Evolutionary conservation across 495 filamentous ascomycete species (phyloP), one percentile per base, ranked within the genome.

Genomic region (Oidiodendron maius): DNA sequence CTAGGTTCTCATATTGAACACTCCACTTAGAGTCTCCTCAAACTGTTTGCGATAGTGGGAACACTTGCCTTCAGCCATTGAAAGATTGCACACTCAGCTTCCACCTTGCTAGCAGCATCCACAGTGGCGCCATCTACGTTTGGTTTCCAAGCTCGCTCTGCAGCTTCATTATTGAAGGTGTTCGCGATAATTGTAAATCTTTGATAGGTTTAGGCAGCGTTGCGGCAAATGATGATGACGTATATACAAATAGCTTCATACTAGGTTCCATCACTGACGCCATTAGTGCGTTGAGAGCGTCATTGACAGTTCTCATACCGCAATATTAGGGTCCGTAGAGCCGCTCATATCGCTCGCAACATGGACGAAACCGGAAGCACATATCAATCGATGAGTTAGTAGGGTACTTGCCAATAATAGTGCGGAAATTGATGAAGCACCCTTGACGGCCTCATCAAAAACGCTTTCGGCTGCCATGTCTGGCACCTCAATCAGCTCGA

Each of bases 61-160:
- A n/a, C n/a, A n/a, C n/a, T n/a, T n/a, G n/a, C n/a, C n/a, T n/a
- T n/a, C n/a, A n/a, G n/a, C n/a, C n/a, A n/a, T n/a, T n/a, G n/a
- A n/a, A n/a, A n/a, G n/a, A n/a, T n/a, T n/a, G n/a, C n/a, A n/a
- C n/a, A n/a, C 55, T 82, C 78, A 2, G 64, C 66, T 52, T 69
- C 60, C 2, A 63, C 69, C 59, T 84, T 82, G 48, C 70, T 71
- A 0, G 74, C 74, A 8, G 58, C 53, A 48, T 83, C 77, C 2
- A 77, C 66, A 23, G 48, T 24, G 26, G 36, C 48, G 1, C 37
- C 50, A 17, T 57, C 48, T 10, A 52, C 49, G 8, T 49, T 48
- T 2, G 65, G 58, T 20, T 55, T 63, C 66, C 67, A 78, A 0
- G 71, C 77, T 4, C 46, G 45, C 32, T 69, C 48, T 30, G 77